A percentile compares a stretch with the other conserved stretches of the same genome.
Conservation (phyloP, 148 eudicot genomes). For the Rhododendron molle region DNA sequence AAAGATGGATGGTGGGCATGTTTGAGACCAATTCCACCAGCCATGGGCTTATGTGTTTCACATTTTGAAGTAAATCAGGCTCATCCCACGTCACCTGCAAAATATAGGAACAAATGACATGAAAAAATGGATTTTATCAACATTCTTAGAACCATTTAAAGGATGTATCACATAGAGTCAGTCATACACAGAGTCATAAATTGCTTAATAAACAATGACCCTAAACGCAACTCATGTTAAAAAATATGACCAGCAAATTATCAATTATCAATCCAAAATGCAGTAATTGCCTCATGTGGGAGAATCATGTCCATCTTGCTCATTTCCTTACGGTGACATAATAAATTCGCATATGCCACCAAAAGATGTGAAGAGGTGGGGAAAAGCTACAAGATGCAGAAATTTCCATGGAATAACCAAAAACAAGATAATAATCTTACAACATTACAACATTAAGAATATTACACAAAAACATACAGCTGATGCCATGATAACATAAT, state of each 20-base stretch:
- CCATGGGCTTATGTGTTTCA: constrained; percentile 95
- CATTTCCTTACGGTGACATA: background rate
- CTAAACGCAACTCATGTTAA: background rate
- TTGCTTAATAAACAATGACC: background rate
- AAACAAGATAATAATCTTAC: background rate
- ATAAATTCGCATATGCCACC: background rate
- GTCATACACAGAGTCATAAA: background rate
- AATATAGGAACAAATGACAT: background rate
- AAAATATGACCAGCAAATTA: background rate
- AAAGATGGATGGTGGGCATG: constrained; percentile 76
- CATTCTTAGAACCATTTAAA: background rate
- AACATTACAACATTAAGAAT: background rate
- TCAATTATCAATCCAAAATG: background rate
- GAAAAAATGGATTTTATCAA: background rate
- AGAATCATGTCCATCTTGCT: background rate
- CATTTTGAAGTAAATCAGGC: constrained; percentile 94
- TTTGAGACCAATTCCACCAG: constrained; percentile 83
- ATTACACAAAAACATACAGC: too few relatives aligned
- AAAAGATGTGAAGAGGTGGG: background rate
- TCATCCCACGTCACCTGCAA: constrained; percentile 92
- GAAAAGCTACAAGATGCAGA: background rate
- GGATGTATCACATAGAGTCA: background rate
- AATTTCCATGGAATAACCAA: background rate
- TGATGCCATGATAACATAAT: background rate
- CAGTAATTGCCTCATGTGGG: background rate